Evolutionary conservation across 495 filamentous ascomycete species (phyloP).

Genomic region (Penicillium bialowiezense): DNA sequence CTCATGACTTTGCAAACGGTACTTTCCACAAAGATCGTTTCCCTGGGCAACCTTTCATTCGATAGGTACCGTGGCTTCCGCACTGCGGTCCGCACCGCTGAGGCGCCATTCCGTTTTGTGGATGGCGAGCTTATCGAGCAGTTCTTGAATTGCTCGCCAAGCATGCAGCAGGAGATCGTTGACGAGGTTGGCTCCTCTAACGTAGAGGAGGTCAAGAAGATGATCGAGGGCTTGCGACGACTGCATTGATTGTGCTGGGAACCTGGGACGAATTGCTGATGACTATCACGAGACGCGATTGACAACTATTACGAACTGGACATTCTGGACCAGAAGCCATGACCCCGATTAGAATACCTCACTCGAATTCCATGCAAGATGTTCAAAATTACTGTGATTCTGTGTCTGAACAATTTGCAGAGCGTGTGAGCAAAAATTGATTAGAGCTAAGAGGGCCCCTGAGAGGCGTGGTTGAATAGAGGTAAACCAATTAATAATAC

Average conservation of each 20-base stretch:
- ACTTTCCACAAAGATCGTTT: conserved; percentile 62
- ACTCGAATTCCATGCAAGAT: too few relatives aligned
- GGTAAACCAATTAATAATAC: conserved; percentile 3
- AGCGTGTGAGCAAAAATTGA: neutral
- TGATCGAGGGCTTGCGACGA: conserved; percentile 71
- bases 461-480: conserved; percentile 3
- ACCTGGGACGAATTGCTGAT: conserved; percentile 4
- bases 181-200: conserved; percentile 51
- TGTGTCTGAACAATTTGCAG: too few relatives aligned
- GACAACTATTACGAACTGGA: too few relatives aligned
- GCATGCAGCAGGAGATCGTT: conserved; percentile 62
- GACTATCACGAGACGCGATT: conserved; percentile 1
- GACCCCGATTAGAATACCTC: too few relatives aligned
- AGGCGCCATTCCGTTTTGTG: conserved; percentile 82
- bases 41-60: conserved; percentile 70
- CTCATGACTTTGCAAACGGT: conserved; percentile 78
- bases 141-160: conserved; percentile 69
- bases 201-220: conserved; percentile 68
- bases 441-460: neutral
- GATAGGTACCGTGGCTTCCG: conserved; percentile 75
- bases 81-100: conserved; percentile 62
- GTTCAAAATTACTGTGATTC: too few relatives aligned
- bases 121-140: conserved; percentile 88
- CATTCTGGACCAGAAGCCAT: too few relatives aligned
- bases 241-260: conserved; percentile 51